phyloP scores from a whole-genome alignment of 129 eudicot species.

The Saussurea involucrata region DNA sequence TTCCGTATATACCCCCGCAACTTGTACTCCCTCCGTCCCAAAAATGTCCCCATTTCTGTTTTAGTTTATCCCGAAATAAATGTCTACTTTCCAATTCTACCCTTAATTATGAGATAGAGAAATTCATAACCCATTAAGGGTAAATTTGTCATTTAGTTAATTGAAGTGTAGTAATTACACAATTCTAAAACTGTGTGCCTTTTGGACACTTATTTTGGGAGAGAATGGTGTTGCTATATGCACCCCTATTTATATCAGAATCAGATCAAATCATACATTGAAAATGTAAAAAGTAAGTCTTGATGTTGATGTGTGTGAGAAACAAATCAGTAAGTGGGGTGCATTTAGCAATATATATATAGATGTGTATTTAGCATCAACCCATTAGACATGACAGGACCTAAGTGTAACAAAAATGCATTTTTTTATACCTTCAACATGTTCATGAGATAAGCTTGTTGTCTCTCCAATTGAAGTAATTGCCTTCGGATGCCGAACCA shows the following conservation, averaged over 20 bases:
- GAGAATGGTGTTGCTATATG: no score
- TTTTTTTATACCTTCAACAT: slow-evolving; percentile 60
- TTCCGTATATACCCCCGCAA: background rate
- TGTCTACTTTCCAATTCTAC: background rate
- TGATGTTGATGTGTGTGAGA: no score
- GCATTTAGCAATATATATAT: no score
- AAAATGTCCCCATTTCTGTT: background rate
- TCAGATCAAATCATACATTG: no score
- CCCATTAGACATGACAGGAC: no score
- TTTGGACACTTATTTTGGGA: no score
- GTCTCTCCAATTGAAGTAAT: slow-evolving; percentile 72
- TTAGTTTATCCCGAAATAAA: background rate
- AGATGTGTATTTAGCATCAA: background rate
- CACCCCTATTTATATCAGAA: no score
- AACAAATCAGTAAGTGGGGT: no score
- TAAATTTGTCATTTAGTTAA: background rate
- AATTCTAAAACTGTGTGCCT: no score
- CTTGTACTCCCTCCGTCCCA: background rate
- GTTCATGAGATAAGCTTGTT: slow-evolving; percentile 80
- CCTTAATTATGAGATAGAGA: background rate
- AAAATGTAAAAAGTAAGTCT: no score
- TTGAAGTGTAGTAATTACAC: background rate
- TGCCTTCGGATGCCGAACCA: slow-evolving; percentile 91
- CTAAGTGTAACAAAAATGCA: no score
- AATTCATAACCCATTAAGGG: background rate